Evolutionary conservation across 345 rosid species (phyloP).

Genomic region (Lumnitzera littorea): DNA sequence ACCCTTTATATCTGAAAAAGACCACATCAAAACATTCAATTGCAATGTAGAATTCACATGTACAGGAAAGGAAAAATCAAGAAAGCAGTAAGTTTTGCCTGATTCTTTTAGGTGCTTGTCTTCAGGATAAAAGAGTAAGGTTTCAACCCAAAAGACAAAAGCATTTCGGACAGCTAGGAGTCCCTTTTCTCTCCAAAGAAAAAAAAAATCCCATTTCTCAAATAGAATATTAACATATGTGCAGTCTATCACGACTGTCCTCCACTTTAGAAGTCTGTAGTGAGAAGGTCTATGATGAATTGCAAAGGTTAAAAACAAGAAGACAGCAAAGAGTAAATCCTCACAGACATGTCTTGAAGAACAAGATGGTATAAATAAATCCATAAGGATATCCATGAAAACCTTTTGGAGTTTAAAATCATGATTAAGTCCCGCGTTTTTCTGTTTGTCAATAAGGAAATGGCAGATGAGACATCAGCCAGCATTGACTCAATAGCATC

Average conservation of each 20-base stretch:
- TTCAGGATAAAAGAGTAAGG: no score
- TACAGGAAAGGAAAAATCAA: not conserved
- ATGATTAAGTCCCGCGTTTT: conserved; percentile 80
- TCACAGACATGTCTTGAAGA: not conserved
- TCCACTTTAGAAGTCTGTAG: no score
- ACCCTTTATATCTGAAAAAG: not conserved
- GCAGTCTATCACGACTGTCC: no score
- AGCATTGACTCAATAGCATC: conserved; percentile 73
- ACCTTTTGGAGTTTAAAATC: conserved; percentile 97
- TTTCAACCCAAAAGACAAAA: no score
- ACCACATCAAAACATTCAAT: not conserved
- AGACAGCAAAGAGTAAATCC: not conserved
- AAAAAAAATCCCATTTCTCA: no score
- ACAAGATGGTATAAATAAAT: conserved; percentile 3
- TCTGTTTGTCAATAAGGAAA: conserved; percentile 71
- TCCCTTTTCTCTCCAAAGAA: no score
- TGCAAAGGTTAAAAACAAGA: not conserved
- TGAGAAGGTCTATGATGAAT: no score
- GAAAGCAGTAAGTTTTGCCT: no score
- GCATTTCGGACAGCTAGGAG: no score
- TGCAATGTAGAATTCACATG: not conserved
- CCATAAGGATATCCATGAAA: conserved; percentile 6
- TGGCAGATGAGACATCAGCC: conserved; percentile 50
- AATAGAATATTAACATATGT: no score
- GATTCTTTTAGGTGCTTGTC: no score